Conservation (phyloP, 169 alveolate species). For the Plasmodium billcollinsi region DNA sequence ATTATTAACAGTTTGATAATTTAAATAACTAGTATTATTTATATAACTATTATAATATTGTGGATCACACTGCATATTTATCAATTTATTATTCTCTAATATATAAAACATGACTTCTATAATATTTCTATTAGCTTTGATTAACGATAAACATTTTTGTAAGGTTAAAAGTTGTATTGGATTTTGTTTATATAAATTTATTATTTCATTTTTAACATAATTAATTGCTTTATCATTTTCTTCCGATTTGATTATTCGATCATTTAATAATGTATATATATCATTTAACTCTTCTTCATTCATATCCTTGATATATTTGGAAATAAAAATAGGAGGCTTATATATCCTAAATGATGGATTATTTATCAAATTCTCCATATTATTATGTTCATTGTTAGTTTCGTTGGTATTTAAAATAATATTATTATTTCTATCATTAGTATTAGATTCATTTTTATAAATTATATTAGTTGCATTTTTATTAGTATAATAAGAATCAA, state of each 20-base stretch:
- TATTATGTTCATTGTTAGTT: not conserved
- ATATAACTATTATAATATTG: not conserved
- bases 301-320: not conserved
- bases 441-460: not conserved
- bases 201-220: slow-evolving; percentile 40
- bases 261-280: slow-evolving; percentile 15
- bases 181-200: slow-evolving; percentile 22
- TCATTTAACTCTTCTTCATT: slow-evolving; percentile 31
- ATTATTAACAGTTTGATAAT: slow-evolving; percentile 16
- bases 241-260: not conserved
- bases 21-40: slow-evolving; percentile 1
- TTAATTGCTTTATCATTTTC: slow-evolving; percentile 44
- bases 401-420: not conserved
- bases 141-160: slow-evolving; percentile 14
- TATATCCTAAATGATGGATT: not conserved
- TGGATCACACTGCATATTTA: not conserved
- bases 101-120: slow-evolving; percentile 50
- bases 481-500: slow-evolving; percentile 7
- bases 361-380: not conserved
- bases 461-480: not conserved
- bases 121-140: slow-evolving; percentile 24
- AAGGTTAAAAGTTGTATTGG: slow-evolving; percentile 16
- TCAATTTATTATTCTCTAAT: slow-evolving; percentile 26
- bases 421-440: not conserved
- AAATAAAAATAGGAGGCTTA: not conserved